Base-by-base conservation (phyloP, 495 filamentous ascomycete genomes). In the Trichocladium antarcticum region DNA sequence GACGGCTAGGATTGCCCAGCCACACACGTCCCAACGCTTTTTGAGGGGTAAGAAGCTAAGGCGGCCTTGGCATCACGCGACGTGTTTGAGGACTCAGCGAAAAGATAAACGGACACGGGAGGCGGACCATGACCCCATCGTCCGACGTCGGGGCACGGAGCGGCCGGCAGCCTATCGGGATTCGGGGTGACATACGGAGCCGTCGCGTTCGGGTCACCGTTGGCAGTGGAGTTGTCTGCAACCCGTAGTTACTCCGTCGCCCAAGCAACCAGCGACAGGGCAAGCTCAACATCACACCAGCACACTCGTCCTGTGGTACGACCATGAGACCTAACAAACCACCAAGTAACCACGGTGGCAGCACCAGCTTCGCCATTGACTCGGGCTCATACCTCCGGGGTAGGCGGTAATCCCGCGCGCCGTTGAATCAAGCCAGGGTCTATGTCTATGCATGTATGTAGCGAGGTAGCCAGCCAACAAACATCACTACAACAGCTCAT, bases 401-500 rank as follows among this genome's bases (percentile, higher is more conserved):
- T 27, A n/a, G n/a, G n/a, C n/a, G n/a, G n/a, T n/a, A n/a, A n/a
- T n/a, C n/a, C n/a, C n/a, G n/a, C n/a, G n/a, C n/a, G n/a, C n/a
- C n/a, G 24, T 27, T 3, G 24, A 3, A 27, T 27, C 24, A 27
- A 27, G 24, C 24, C 24, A 27, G 3, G 3, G n/a, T n/a, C n/a
- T n/a, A n/a, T n/a, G n/a, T n/a, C n/a, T n/a, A n/a, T n/a, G n/a
- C n/a, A 27, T 8, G 24, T 27, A 4, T 32, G 9, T 32, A 32
- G 31, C 31, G 31, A 32, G 8, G 4, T 27, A 20, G 45, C 24
- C n/a, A 16, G 22, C 10, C 29, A 29, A 17, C 21, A 31, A 6
- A 15, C n/a, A 35, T 8, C 24, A 19, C 16, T 16, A 21, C 37
- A n/a, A 45, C 45, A 75, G 53, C 54, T 66, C 56, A 36, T 64